Evolutionary conservation across 805 yeast species (phyloP).

Genomic region (Yamadazyma insecticola): DNA sequence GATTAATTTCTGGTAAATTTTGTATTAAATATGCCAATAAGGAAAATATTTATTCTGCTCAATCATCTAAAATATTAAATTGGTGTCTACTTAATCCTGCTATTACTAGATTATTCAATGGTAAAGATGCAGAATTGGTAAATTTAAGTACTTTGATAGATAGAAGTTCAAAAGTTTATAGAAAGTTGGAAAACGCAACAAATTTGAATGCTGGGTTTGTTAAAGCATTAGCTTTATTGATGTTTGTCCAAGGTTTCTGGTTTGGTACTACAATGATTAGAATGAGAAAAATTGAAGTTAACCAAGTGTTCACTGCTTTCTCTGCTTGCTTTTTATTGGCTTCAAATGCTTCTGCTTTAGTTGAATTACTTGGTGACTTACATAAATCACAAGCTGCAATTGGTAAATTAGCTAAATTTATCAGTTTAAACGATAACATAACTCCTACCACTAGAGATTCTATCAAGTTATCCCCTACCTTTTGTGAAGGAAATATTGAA

Average conservation of each 20-base stretch:
- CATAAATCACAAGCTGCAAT: constrained; percentile 75
- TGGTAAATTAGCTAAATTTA: constrained; percentile 30
- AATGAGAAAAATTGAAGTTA: constrained; percentile 45
- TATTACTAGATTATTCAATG: constrained; percentile 58
- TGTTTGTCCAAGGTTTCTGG: constrained; percentile 93
- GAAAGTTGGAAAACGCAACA: constrained; percentile 42
- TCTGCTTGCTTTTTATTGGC: constrained; percentile 77
- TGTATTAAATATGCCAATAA: constrained; percentile 44
- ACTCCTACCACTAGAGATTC: not conserved
- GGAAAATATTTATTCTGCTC: constrained; percentile 56
- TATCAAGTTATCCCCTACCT: constrained; percentile 11
- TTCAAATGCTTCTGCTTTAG: constrained; percentile 48
- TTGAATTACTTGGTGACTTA: constrained; percentile 55
- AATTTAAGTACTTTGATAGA: constrained; percentile 37
- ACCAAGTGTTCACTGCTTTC: constrained; percentile 76
- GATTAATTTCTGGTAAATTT: constrained; percentile 46
- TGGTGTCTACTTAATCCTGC: constrained; percentile 65
- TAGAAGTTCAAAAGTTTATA: constrained; percentile 34
- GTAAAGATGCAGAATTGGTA: constrained; percentile 47
- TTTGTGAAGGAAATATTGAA: constrained; percentile 43
- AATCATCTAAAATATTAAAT: constrained; percentile 56
- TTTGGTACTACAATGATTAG: constrained; percentile 72
- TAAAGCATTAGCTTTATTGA: constrained; percentile 54
- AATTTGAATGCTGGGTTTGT: constrained; percentile 54
- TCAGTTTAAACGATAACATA: constrained; percentile 1